Evolutionary conservation across 345 rosid genomes (phyloP).

Genomic region (Citrus reticulata): DNA sequence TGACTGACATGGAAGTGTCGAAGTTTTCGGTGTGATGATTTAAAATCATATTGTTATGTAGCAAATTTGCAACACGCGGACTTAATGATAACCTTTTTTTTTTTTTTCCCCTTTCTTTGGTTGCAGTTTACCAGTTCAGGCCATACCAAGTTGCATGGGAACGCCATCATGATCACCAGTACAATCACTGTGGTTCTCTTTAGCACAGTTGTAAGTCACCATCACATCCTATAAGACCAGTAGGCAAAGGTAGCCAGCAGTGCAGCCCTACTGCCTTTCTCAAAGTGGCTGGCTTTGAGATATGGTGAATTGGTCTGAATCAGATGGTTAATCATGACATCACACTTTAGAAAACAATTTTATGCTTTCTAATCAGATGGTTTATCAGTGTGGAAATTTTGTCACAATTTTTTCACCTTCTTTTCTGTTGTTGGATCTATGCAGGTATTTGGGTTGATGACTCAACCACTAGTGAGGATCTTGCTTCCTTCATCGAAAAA

Average conservation of each 20-base stretch:
- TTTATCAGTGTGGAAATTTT: background rate
- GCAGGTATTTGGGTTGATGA: conserved; percentile 87
- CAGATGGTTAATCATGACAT: background rate
- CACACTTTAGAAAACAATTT: background rate
- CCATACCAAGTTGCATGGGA: conserved; percentile 53
- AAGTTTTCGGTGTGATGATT: background rate
- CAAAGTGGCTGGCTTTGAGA: background rate
- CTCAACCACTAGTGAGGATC: conserved; percentile 72
- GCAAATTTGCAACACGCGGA: background rate
- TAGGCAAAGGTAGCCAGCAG: background rate
- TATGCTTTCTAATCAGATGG: background rate
- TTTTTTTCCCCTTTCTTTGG: background rate
- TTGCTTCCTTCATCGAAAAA: conserved; percentile 61
- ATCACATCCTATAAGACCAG: background rate
- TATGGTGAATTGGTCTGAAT: background rate
- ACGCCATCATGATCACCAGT: conserved; percentile 93
- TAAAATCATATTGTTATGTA: background rate
- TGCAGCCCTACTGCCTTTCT: background rate
- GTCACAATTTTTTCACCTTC: background rate
- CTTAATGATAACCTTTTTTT: background rate
- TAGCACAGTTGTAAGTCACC: conserved; percentile 78
- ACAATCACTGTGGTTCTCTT: conserved; percentile 89
- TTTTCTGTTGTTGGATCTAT: background rate
- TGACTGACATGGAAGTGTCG: background rate
- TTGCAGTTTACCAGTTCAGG: conserved; percentile 71